Evolutionary conservation across 1,284 basidiomycete genomes (phyloP).

Genomic region (Coriolopsis trogii): DNA sequence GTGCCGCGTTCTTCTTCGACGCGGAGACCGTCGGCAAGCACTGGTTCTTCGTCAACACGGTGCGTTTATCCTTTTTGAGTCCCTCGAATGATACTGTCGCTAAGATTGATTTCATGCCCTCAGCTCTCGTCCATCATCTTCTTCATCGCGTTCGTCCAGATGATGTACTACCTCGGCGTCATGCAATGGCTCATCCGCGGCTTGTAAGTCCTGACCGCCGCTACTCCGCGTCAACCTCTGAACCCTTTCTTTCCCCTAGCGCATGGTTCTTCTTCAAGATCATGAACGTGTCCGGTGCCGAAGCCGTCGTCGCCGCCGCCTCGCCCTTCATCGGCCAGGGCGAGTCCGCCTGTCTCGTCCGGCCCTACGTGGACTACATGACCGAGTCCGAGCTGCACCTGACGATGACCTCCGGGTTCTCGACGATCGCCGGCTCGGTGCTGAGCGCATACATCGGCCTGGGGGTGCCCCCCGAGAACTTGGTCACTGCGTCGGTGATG

Average conservation of each 20-base stretch:
- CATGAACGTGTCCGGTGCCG: conserved; percentile 86
- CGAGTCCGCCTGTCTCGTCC: conserved; percentile 84
- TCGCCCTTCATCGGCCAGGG: conserved; percentile 93
- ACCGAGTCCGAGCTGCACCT: conserved; percentile 89
- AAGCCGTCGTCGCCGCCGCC: conserved; percentile 89
- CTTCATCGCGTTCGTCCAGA: conserved; percentile 87
- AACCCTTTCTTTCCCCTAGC: conserved; percentile 43
- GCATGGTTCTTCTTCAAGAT: conserved; percentile 94
- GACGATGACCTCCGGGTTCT: conserved; percentile 88
- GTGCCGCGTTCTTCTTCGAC: conserved; percentile 82
- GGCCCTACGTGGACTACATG: conserved; percentile 87
- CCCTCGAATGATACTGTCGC: background rate
- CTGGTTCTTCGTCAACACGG: conserved; percentile 84
- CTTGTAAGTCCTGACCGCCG: conserved; percentile 53
- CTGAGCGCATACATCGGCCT: conserved; percentile 83
- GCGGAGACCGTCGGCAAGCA: conserved; percentile 58
- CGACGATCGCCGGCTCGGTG: conserved; percentile 90
- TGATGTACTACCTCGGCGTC: conserved; percentile 84
- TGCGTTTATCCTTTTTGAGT: conserved; percentile 39
- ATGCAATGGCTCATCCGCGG: conserved; percentile 89
- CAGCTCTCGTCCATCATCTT: conserved; percentile 82
- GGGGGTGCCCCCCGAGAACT: conserved; percentile 82
- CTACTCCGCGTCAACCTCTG: conserved; percentile 8
- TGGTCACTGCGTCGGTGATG: conserved; percentile 93
- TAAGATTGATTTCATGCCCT: background rate